Evolutionary conservation across 306 rosid species (phyloP).

Genomic region (Pachyrhizus erosus): DNA sequence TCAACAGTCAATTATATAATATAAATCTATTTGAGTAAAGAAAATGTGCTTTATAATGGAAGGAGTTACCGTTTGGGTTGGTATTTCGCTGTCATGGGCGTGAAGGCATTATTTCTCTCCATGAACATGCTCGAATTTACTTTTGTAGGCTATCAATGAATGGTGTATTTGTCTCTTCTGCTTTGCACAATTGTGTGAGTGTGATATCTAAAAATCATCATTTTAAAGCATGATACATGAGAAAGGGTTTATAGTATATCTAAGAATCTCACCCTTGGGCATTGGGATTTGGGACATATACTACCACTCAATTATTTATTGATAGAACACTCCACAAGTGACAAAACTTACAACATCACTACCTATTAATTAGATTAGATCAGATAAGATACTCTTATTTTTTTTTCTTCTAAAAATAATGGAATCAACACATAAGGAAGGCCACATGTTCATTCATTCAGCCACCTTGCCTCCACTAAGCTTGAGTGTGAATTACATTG

Average conservation of each 20-base stretch:
- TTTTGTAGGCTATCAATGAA: neutral
- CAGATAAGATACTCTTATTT: neutral
- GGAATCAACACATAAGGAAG: slow-evolving; percentile 8
- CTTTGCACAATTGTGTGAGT: neutral
- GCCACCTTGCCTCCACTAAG: slow-evolving; percentile 46
- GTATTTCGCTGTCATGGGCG: neutral
- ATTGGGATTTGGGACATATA: slow-evolving; percentile 26
- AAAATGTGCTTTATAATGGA: neutral
- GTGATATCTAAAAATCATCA: neutral
- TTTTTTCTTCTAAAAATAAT: neutral
- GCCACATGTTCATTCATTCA: slow-evolving; percentile 41
- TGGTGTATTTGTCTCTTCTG: slow-evolving; percentile 29
- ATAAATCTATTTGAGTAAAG: neutral
- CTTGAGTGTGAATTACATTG: slow-evolving; percentile 47
- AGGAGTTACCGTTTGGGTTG: slow-evolving; percentile 11
- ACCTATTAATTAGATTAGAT: slow-evolving; percentile 7
- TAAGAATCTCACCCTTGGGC: neutral
- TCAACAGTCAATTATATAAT: neutral
- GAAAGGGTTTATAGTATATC: neutral
- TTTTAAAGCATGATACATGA: neutral
- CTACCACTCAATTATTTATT: slow-evolving; percentile 33
- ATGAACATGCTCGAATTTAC: neutral
- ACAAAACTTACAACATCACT: slow-evolving; percentile 36
- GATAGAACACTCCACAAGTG: slow-evolving; percentile 21
- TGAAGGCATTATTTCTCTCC: neutral